phyloP scores from a whole-genome alignment of 1,284 basidiomycete species.

The Vanrija sp. region DNA sequence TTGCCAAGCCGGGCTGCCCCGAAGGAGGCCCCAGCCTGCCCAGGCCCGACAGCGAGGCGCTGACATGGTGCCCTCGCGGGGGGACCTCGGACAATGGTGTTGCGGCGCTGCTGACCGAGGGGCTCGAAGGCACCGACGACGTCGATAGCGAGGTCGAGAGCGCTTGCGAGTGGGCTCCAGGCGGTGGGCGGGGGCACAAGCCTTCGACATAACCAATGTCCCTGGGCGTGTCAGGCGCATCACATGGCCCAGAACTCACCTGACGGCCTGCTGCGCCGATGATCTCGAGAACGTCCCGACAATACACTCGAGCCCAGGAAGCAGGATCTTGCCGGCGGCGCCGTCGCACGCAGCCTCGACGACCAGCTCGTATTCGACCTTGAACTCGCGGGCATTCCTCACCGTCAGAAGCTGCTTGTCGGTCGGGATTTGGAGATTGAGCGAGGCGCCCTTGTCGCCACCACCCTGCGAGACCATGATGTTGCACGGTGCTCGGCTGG shows the following conservation, averaged over 20 bases:
- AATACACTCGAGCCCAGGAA: constrained; percentile 58
- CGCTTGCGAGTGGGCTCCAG: neutral
- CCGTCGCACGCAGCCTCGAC: constrained; percentile 69
- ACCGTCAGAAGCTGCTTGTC: constrained; percentile 71
- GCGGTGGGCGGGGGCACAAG: constrained; percentile 26
- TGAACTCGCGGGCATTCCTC: constrained; percentile 70
- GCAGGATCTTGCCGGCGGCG: constrained; percentile 58
- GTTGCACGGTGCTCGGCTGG: neutral
- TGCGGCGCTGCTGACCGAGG: neutral
- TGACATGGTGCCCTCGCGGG: neutral
- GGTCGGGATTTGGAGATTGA: constrained; percentile 63
- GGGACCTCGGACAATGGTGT: neutral
- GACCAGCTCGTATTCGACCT: constrained; percentile 69
- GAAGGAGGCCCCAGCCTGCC: no score
- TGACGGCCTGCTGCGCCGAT: constrained; percentile 37
- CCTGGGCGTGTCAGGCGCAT: constrained; percentile 18
- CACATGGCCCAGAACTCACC: constrained; percentile 23
- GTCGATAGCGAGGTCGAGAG: no score
- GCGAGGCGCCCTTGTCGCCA: constrained; percentile 63
- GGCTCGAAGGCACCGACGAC: constrained; percentile 17
- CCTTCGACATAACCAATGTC: constrained; percentile 43
- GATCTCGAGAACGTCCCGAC: constrained; percentile 35
- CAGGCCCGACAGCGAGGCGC: neutral
- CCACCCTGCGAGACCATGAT: constrained; percentile 53
- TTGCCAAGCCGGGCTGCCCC: no score